Evolutionary conservation across 2,329 filamentous ascomycete genomes (phyloP).

Genomic region (Aspergillus clavatus): DNA sequence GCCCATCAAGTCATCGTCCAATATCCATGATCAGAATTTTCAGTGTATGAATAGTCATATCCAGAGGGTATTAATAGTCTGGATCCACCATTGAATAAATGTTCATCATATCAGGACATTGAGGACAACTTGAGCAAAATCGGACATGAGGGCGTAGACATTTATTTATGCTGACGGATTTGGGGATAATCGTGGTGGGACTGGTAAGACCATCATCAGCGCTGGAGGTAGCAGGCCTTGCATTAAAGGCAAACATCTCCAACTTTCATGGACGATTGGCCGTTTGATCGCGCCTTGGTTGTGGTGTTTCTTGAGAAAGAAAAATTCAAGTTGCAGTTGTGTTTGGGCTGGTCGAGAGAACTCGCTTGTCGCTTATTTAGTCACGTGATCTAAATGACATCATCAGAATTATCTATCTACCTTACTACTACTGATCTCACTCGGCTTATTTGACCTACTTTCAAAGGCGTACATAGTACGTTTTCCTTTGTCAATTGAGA

Average conservation of each 20-base stretch:
- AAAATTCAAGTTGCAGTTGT: background rate
- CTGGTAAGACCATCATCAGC: background rate
- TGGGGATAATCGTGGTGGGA: background rate
- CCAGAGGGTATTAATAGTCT: conserved; percentile 26
- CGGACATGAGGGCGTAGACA: background rate
- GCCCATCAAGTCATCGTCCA: conserved; percentile 6
- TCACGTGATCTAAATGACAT: background rate
- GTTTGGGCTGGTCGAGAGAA: background rate
- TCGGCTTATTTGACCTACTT: too few relatives aligned
- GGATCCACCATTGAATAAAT: conserved; percentile 30
- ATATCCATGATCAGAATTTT: conserved; percentile 35
- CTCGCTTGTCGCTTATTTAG: background rate
- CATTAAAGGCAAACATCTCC: background rate
- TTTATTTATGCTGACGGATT: background rate
- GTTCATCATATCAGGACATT: conserved; percentile 30
- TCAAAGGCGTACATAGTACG: too few relatives aligned
- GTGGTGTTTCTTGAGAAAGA: too few relatives aligned
- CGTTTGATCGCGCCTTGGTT: background rate
- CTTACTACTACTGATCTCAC: too few relatives aligned
- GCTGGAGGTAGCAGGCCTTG: background rate
- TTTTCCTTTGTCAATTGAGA: too few relatives aligned
- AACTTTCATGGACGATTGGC: background rate
- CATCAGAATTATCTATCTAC: background rate
- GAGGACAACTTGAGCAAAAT: background rate
- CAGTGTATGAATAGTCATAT: conserved; percentile 38